These are phyloP conservation scores for Adansonia digitata DNA, from an alignment of 345 rosid species.

Conservation along the genomic window DNA sequence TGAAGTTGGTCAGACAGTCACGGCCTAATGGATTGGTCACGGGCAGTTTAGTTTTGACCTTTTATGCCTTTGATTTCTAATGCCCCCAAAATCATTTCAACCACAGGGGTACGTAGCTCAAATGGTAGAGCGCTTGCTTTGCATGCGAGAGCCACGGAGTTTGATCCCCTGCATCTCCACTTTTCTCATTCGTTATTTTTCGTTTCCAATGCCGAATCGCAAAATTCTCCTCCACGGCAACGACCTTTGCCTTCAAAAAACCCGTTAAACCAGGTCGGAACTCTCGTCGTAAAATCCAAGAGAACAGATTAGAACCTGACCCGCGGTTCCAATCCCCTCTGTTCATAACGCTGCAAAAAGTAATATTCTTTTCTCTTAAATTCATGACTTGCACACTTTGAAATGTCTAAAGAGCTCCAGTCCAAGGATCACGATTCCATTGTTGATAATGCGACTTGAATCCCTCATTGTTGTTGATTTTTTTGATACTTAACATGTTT, in stretches of 20 bases:
- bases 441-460: no score
- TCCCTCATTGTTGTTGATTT: no score
- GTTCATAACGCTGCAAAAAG: not conserved
- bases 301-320: not conserved
- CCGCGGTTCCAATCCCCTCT: not conserved
- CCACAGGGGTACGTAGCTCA: conserved; percentile 75
- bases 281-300: not conserved
- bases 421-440: no score
- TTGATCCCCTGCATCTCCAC: conserved; percentile 90
- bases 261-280: not conserved
- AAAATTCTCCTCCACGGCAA: no score
- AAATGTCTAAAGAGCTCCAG: no score
- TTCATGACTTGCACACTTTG: not conserved
- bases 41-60: no score
- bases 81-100: no score
- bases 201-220: no score
- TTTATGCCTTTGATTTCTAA: no score
- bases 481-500: no score
- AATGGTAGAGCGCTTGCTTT: conserved; percentile 91
- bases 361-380: not conserved
- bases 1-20: no score
- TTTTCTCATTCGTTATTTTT: not conserved
- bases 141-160: conserved; percentile 90
- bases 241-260: not conserved
- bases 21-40: no score